Conservation (phyloP, 176 grass and related monocot genomes). For the Poa pratensis region DNA sequence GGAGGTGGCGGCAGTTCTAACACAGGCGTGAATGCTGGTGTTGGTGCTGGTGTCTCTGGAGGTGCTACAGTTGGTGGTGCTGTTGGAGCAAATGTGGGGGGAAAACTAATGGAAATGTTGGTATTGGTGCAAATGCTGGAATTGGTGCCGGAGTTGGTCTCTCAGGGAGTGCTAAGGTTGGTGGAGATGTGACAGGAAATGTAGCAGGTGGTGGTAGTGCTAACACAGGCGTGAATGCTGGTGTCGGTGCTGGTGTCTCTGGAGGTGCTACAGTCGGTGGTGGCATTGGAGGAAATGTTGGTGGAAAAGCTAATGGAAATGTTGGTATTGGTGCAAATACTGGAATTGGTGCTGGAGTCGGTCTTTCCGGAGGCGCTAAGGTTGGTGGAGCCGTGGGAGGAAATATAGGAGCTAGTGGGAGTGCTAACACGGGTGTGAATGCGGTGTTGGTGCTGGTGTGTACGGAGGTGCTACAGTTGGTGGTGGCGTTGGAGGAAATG, state of each 20-base stretch:
- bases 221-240: background rate
- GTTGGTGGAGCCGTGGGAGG: background rate
- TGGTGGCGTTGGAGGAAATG: background rate
- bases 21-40: too few relatives aligned
- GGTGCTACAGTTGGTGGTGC: background rate
- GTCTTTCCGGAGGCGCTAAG: background rate
- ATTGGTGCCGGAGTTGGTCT: background rate
- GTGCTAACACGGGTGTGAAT: background rate
- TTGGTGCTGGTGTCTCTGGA: background rate
- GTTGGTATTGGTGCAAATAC: background rate
- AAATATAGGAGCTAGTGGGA: background rate
- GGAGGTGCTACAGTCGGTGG: background rate
- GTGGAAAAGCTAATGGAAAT: background rate
- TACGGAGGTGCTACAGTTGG: background rate
- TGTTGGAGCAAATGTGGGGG: background rate
- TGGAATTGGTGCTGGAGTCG: background rate
- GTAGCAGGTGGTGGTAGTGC: background rate
- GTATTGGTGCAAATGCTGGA: background rate
- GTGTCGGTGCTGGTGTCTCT: background rate
- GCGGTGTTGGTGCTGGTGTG: background rate
- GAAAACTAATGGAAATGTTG: too few relatives aligned
- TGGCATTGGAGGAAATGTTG: background rate
- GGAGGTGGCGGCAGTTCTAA: background rate
- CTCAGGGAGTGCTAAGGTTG: background rate
- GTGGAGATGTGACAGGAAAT: background rate